Conservation (phyloP, 305 asterid species). For the Coffea humblotiana region DNA sequence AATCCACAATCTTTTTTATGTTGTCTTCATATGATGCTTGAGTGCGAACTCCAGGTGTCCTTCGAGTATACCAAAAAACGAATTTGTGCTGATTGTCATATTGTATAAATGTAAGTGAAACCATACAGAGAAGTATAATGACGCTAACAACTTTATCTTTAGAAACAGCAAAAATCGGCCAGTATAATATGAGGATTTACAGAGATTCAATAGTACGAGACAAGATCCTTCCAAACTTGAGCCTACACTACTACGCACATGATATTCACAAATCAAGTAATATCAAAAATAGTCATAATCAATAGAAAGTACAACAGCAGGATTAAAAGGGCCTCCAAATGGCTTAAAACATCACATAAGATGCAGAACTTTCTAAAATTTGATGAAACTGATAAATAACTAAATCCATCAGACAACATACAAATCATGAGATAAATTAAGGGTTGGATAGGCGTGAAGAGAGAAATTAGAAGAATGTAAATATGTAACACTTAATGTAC, state of each 20-base stretch:
- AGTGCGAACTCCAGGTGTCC: slow-evolving; percentile 84
- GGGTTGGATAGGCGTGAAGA: too few species aligned
- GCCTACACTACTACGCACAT: background rate
- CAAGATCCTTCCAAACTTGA: background rate
- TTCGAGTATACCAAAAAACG: slow-evolving; percentile 94
- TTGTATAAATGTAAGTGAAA: slow-evolving; percentile 6
- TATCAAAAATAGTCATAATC: background rate
- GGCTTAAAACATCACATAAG: background rate
- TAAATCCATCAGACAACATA: background rate
- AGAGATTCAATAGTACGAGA: background rate
- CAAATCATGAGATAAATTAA: background rate
- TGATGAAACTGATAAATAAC: background rate
- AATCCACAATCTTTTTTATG: slow-evolving; percentile 81
- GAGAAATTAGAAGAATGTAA: too few species aligned
- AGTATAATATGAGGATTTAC: background rate
- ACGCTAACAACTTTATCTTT: background rate
- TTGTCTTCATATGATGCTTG: slow-evolving; percentile 94
- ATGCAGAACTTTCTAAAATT: background rate
- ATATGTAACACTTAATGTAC: too few species aligned
- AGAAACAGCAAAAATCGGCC: background rate
- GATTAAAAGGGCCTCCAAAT: background rate
- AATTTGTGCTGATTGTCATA: slow-evolving; percentile 64
- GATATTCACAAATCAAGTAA: background rate
- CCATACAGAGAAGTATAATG: slow-evolving; percentile 1
- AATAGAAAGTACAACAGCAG: background rate